Evolutionary conservation across 1,284 basidiomycete species (phyloP), one percentile per base, ranked within the genome.

Genomic region (Melampsora americana): DNA sequence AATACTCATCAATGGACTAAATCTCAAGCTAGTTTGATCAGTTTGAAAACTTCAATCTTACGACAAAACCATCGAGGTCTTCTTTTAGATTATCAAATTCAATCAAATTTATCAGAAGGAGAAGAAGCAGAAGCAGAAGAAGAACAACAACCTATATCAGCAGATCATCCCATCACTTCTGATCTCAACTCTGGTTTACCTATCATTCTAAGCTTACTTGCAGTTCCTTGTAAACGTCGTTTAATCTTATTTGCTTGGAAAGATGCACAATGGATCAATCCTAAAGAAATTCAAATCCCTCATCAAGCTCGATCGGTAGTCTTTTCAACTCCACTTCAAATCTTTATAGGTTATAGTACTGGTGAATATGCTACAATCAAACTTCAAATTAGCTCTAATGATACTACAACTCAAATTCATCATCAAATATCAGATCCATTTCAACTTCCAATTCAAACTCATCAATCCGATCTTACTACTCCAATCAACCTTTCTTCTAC

Each of bases 171-270:
- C 20, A 32, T 28, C 56, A 26, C 32, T 7, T 20, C 12, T 23
- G 30, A 39, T 39, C 7, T 35, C 32, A n/a, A 42, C 6, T 66
- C 65, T 9, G 82, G 85, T 18, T 87, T 89, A 32, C 87, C 89
- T 16, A 86, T 86, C 2, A 82, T 89, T 20, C 85, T 92, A n/a
- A 91, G 92, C 0, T 87, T 88, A 75, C 85, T 99, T 11, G 87
- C 93, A 4, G 86, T 98, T 7, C 95, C 93, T 18, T 95, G 93
- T 80, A 86, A 90, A 79, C 87, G 94, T 78, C 92, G 90, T 82
- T 87, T 93, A 0, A 88, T 95, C 1, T 84, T 97, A 14, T 94
- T 93, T 81, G 86, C 88, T 3, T 96, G 93, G 92, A 78, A 82
- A 39, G 89, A 87, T 78, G 91, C 93, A 79, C 91, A 92, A 28